Conservation (phyloP, 2,329 filamentous ascomycete species). For the Trichophyton mentagrophytes region DNA sequence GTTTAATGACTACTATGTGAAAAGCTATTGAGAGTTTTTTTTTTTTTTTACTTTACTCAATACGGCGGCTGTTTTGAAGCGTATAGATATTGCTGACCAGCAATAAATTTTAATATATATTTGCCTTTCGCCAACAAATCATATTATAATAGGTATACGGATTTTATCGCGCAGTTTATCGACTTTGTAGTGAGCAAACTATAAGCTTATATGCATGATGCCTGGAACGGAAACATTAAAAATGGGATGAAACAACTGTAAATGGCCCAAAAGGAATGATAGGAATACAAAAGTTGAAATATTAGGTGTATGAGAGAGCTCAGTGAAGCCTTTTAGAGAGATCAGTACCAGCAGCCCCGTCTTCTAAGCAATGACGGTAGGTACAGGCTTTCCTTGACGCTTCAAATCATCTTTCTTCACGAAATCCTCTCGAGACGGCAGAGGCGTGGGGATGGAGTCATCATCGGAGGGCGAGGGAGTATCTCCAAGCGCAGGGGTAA, state of each 20-base stretch:
- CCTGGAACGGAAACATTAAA: no score
- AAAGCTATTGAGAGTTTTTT: neutral
- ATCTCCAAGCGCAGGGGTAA: neutral
- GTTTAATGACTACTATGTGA: neutral
- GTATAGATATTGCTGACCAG: neutral
- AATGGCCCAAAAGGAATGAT: no score
- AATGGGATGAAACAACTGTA: no score
- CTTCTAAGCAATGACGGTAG: neutral
- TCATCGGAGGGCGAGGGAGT: neutral
- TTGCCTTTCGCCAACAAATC: neutral
- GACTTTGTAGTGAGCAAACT: no score
- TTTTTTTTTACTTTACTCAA: neutral
- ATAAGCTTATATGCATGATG: no score
- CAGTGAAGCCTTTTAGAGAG: neutral
- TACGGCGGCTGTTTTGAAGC: neutral
- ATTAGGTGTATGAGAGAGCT: no score
- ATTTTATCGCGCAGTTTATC: no score
- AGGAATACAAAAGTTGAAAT: no score
- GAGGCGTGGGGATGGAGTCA: neutral
- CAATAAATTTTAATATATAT: neutral
- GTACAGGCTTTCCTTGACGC: neutral
- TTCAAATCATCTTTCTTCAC: neutral
- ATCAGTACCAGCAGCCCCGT: neutral
- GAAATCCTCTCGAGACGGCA: neutral
- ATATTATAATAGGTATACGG: no score